Evolutionary conservation across 768 basidiomycete species (phyloP), one percentile per base, ranked within the genome.

Genomic region (Mycena albidolilacea): DNA sequence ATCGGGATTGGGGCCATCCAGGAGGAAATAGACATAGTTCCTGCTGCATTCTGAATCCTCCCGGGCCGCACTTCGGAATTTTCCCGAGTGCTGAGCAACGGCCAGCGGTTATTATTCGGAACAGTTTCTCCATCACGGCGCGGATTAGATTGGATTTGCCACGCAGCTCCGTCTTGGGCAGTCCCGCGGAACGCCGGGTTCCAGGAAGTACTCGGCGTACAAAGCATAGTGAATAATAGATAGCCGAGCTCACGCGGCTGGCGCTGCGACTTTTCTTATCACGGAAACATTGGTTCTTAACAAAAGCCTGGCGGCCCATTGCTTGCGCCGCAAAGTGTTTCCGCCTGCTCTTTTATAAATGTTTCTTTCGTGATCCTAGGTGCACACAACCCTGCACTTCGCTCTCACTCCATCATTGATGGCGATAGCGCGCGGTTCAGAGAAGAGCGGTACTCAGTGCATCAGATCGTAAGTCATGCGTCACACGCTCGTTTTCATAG

Each of bases 121-220:
- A 60, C 58, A 60, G 37, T 60, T 60, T 65, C 64, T 54, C 64
- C 63, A 64, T 64, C 50, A 64, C 52, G 39, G 59, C 59, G 39
- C 59, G 58, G n/a, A 60, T 44, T 55, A 38, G 48, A 64, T 64
- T 64, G 64, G 38, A 65, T 65, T 52, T 52, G 37, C 46, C 17
- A 41, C n/a, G 58, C 57, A 59, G 58, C 58, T 59, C 30, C 8
- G 58, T 60, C n/a, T 61, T 61, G 21, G 41, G 11, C 55, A 58
- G 30, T 58, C 55, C 65, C 65, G 65, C 55, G 65, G 65, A 67
- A 67, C 65, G 55, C 65, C 65, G 65, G 65, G 55, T 58, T 66
- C 52, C 64, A 44, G 59, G 59, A 43, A 65, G 52, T 65, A 65
- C 63, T 64, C 37, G n/a, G 63, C 46, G 63, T 54, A 65, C 50